phyloP scores from a whole-genome alignment of 176 grass and related monocot genomes.

The Rhipidocladum racemiflorum region DNA sequence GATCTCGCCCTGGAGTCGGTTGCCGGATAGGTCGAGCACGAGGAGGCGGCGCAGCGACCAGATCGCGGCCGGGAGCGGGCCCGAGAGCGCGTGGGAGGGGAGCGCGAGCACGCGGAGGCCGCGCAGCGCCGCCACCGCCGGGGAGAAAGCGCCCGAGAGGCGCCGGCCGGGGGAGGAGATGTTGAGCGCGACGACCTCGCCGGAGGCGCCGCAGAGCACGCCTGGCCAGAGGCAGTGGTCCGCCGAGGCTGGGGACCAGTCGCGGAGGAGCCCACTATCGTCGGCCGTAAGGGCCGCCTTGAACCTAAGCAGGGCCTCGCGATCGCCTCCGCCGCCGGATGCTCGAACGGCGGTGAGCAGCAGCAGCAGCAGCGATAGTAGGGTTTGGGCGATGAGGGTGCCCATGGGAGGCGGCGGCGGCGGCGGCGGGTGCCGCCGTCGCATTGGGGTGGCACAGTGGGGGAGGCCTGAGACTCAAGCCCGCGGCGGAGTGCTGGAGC shows the following conservation, averaged over 20 bases:
- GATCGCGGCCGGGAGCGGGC: conserved; percentile 46
- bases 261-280: conserved; percentile 44
- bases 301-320: conserved; percentile 49
- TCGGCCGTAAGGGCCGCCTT: conserved; percentile 57
- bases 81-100: conserved; percentile 52
- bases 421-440: conserved; percentile 57
- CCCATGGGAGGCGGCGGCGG: conserved; percentile 25
- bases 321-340: conserved; percentile 31
- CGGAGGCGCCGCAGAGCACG: conserved; percentile 48
- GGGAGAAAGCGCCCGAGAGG: conserved; percentile 57
- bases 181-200: conserved; percentile 57
- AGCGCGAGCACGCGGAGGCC: conserved; percentile 54
- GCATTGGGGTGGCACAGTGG: conserved; percentile 37
- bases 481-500: background rate
- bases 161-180: conserved; percentile 47
- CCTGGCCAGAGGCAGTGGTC: conserved; percentile 76
- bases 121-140: conserved; percentile 52
- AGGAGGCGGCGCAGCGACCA: conserved; percentile 54
- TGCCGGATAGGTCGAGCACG: conserved; percentile 63
- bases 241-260: conserved; percentile 36
- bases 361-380: conserved; percentile 13
- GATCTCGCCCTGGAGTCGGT: conserved; percentile 68
- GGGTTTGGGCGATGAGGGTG: background rate
- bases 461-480: background rate
- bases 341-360: background rate